phyloP scores from a whole-genome alignment of 306 rosid species.

The Vigna hirtella region DNA sequence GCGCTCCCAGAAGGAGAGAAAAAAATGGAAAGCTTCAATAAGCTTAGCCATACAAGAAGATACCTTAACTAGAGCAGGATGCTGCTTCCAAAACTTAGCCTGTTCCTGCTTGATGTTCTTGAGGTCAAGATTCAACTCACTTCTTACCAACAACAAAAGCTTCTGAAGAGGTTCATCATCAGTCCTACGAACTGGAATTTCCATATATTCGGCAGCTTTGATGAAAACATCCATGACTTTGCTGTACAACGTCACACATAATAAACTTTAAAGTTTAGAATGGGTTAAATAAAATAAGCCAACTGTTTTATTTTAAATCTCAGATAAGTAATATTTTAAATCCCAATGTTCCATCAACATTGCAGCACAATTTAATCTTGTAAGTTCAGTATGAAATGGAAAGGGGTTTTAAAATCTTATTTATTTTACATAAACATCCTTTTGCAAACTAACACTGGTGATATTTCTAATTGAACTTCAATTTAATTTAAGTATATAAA shows the following conservation, averaged over 20 bases:
- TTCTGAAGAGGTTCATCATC: slow-evolving; percentile 95
- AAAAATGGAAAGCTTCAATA: slow-evolving; percentile 5
- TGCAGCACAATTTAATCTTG: slow-evolving; percentile 6
- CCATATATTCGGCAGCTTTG: slow-evolving; percentile 94
- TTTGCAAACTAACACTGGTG: slow-evolving; percentile 6
- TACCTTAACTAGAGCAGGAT: slow-evolving; percentile 97
- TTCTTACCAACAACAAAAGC: slow-evolving; percentile 92
- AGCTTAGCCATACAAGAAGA: slow-evolving; percentile 29
- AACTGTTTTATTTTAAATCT: slow-evolving; percentile 4
- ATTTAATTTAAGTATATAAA: slow-evolving; percentile 2
- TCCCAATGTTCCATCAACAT: not conserved
- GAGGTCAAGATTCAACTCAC: slow-evolving; percentile 98
- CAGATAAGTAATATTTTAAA: not conserved
- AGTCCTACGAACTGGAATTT: slow-evolving; percentile 97
- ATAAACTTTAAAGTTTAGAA: not conserved
- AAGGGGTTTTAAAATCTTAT: slow-evolving; percentile 13
- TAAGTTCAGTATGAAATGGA: slow-evolving; percentile 6
- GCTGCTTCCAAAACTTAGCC: slow-evolving; percentile 99
- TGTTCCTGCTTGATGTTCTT: slow-evolving; percentile 99
- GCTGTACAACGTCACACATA: slow-evolving; percentile 55
- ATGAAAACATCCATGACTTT: slow-evolving; percentile 98
- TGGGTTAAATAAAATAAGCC: slow-evolving; percentile 28
- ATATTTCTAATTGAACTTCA: slow-evolving; percentile 33
- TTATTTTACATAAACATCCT: not conserved
- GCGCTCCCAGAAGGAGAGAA: not conserved